Base-by-base conservation (phyloP, 352 stramenopile species). In the Synura sp. region DNA sequence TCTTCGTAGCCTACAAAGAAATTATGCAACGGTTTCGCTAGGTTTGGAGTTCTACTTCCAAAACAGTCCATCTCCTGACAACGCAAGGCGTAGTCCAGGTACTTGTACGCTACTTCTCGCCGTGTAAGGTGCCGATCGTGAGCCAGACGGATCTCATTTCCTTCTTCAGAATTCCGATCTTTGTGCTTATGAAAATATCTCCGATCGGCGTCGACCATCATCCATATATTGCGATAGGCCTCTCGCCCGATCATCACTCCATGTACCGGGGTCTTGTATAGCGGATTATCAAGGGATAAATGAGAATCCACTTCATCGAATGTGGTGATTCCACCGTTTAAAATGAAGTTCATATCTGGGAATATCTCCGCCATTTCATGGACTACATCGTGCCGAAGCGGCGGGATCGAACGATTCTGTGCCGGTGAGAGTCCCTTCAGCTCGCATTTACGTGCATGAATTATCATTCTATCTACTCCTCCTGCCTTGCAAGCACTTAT, bases 171-270 rank as follows among this genome's bases (percentile, higher is more conserved):
- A n/a, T n/a, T n/a, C n/a, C n/a, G n/a, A n/a, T n/a, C n/a, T n/a
- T n/a, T n/a, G n/a, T n/a, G n/a, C n/a, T 86, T 85, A 38, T 86
- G 86, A 79, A 93, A 94, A 34, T 94, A 90, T 34, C 92, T 42
- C 0, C 87, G 82, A 76, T 96, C 91, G 34, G 89, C 90, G 49
- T 94, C 85, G 19, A 87, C 86, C 32, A 96, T 91, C 63, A 93
- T 90, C 87, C 89, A 96, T 27, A 89, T 91, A 63, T 84, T 90
- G 67, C 93, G 89, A 83, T 94, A 96, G 59, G 91, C 90, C 2
- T 86, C 90, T 17, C 91, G 85, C 5, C 91, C 91, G 42, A 96
- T 91, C 91, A 96, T 96, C 31, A 95, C 87, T 15, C 91, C 90
- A 73, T 94, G 86, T 4, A 95, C 75, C 38, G 89, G 84, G 19